A percentile compares a stretch with the other conserved stretches of the same genome.
These are phyloP conservation scores for Cymodocea nodosa DNA, from an alignment of 116 monocot genomes.

Conservation along the genomic window DNA sequence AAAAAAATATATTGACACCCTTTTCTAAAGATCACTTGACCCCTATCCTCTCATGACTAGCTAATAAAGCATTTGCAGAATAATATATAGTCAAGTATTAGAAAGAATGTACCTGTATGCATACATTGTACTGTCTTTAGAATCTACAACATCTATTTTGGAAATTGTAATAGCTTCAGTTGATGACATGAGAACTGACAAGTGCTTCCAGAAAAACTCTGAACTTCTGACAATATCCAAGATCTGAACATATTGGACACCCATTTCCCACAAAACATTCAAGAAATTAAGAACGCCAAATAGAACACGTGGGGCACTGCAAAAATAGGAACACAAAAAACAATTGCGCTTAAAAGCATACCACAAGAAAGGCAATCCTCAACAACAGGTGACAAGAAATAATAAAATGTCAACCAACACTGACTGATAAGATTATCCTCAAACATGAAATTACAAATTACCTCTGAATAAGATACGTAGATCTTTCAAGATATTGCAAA, in stretches of 20 bases:
- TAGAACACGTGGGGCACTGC: conserved; percentile 45
- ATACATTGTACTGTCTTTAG: conserved; percentile 12
- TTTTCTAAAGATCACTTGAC: no score
- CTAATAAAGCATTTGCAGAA: background rate
- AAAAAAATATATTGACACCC: no score
- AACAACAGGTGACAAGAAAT: no score
- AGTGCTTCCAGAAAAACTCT: conserved; percentile 51
- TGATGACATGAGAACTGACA: conserved; percentile 28
- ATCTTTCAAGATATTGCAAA: conserved; percentile 27
- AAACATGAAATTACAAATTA: conserved; percentile 8
- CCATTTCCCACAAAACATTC: conserved; percentile 79
- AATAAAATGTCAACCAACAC: no score
- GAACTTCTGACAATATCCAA: conserved; percentile 48
- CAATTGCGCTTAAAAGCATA: background rate
- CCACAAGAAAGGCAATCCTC: no score
- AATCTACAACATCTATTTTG: conserved; percentile 13
- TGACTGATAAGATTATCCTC: background rate
- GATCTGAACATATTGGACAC: conserved; percentile 37
- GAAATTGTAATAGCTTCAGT: conserved; percentile 6
- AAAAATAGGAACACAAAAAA: background rate
- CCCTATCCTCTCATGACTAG: background rate
- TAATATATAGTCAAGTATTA: background rate
- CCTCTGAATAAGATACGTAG: conserved; percentile 38
- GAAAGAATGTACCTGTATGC: conserved; percentile 36
- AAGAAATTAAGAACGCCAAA: conserved; percentile 51